Evolutionary conservation across 2,329 filamentous ascomycete genomes (phyloP).

Genomic region (Biscogniauxia mediterranea): DNA sequence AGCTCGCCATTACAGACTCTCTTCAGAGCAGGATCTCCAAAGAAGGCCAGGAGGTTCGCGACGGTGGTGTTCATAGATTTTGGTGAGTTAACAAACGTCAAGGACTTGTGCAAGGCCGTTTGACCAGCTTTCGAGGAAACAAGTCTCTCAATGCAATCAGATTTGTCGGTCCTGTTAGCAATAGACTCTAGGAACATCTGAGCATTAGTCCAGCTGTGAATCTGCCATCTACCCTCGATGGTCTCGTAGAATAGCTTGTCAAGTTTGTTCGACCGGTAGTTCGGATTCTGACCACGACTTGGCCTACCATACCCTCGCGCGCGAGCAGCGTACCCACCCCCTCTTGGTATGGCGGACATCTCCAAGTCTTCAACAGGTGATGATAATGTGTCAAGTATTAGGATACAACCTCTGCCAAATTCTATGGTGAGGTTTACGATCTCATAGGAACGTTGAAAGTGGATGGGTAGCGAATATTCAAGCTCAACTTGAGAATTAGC

Average conservation of each 20-base stretch:
- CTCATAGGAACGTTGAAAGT: not conserved
- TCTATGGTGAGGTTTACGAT: not conserved
- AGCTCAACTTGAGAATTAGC: not conserved
- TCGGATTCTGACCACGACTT: conserved; percentile 1
- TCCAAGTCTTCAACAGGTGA: not conserved
- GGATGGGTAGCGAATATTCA: not conserved
- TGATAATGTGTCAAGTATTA: not conserved
- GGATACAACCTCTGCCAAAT: not conserved
- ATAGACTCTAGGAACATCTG: conserved; percentile 18
- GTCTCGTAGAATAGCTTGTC: conserved; percentile 16
- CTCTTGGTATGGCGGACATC: conserved; percentile 10
- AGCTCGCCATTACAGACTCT: conserved; percentile 25
- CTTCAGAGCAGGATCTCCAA: conserved; percentile 16
- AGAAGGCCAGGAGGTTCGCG: conserved; percentile 12
- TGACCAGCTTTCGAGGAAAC: conserved; percentile 15
- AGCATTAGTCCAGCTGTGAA: conserved; percentile 8
- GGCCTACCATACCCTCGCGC: not conserved
- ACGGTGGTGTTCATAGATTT: conserved; percentile 12
- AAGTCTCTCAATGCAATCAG: conserved; percentile 23
- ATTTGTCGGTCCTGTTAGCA: conserved; percentile 16
- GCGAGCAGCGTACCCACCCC: not conserved
- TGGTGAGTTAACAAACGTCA: conserved; percentile 7
- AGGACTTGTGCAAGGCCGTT: conserved; percentile 16
- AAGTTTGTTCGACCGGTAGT: conserved; percentile 11
- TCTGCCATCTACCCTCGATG: conserved; percentile 15